Evolutionary conservation across 331 rosid genomes (phyloP).

Genomic region (Pyracantha coccinea): DNA sequence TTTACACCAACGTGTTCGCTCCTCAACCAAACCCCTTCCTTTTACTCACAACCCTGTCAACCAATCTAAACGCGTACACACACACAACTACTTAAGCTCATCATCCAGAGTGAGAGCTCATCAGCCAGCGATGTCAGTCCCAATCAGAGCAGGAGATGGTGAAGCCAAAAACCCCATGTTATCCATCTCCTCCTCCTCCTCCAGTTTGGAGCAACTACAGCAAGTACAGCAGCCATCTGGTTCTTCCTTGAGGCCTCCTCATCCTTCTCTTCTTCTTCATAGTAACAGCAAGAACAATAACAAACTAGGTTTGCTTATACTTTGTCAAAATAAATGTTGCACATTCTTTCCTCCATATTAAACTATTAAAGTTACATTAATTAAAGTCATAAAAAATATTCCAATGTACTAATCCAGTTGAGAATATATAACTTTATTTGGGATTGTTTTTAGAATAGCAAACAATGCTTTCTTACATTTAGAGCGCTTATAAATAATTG

Average conservation of each 20-base stretch:
- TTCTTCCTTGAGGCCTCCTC: not conserved
- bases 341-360: not conserved
- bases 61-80: too few relatives aligned
- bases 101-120: not conserved
- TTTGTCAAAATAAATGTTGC: not conserved
- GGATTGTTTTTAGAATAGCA: not conserved
- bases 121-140: not conserved
- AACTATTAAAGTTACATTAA: not conserved
- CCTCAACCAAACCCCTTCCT: constrained; percentile 4
- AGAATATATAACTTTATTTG: not conserved
- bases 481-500: not conserved
- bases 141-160: not conserved
- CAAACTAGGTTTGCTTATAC: constrained; percentile 15
- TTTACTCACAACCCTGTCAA: not conserved
- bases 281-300: not conserved
- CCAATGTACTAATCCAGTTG: not conserved
- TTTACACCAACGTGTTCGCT: constrained; percentile 30
- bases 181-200: not conserved
- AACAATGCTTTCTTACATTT: not conserved
- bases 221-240: not conserved
- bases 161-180: not conserved
- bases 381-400: not conserved
- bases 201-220: constrained; percentile 3
- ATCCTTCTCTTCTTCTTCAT: not conserved
- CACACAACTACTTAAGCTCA: not conserved